These are phyloP conservation scores for Akanthomyces uredinophilus DNA, from an alignment of 2,329 filamentous ascomycete species.

Conservation along the genomic window DNA sequence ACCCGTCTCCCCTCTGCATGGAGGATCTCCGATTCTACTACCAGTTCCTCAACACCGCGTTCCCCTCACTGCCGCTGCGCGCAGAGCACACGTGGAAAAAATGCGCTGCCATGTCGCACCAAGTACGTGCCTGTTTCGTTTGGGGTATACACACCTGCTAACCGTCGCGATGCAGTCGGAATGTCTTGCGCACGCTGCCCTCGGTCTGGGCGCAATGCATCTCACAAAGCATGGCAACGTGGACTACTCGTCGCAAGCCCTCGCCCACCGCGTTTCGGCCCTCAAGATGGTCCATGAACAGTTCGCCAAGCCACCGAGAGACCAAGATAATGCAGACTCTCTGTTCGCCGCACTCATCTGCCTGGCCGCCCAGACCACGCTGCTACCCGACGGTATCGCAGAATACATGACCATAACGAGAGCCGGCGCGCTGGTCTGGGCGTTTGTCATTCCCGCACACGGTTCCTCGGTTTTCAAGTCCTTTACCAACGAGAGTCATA, in stretches of 20 bases:
- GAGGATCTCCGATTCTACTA: conserved; percentile 47
- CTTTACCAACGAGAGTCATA: conserved; percentile 24
- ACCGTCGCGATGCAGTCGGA: conserved; percentile 26
- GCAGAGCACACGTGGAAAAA: conserved; percentile 29
- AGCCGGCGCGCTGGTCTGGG: conserved; percentile 24
- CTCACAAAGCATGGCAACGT: conserved; percentile 26
- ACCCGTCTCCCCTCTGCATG: conserved; percentile 27
- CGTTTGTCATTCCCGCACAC: conserved; percentile 20
- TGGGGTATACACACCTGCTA: background rate
- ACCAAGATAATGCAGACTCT: conserved; percentile 30
- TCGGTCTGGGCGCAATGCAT: conserved; percentile 34
- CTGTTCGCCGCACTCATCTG: conserved; percentile 31
- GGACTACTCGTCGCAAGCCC: conserved; percentile 25
- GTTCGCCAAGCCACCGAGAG: conserved; percentile 23
- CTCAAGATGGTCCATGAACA: conserved; percentile 31
- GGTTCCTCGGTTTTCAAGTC: conserved; percentile 20
- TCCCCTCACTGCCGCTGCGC: conserved; percentile 32
- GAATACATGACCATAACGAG: conserved; percentile 34
- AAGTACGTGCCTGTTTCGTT: conserved; percentile 18
- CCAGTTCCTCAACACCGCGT: conserved; percentile 43
- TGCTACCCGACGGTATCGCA: conserved; percentile 33
- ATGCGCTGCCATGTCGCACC: conserved; percentile 31
- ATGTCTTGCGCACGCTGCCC: conserved; percentile 33
- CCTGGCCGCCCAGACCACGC: conserved; percentile 31
- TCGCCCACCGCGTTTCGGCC: conserved; percentile 31